Evolutionary conservation across 1,139 yeast species (phyloP).

Genomic region (Magnusiomyces suaveolens): DNA sequence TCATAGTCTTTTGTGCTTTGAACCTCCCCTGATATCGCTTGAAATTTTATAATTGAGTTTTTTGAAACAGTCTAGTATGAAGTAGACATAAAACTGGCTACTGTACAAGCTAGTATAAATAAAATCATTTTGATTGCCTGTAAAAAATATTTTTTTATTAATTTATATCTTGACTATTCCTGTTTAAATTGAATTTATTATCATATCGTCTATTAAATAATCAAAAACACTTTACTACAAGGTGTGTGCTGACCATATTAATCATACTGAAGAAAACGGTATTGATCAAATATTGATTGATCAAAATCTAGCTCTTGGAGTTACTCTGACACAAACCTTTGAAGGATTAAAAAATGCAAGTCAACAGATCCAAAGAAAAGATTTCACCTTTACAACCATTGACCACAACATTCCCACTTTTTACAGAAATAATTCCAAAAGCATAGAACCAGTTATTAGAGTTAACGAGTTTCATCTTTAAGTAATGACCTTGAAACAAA

Average conservation of each 20-base stretch:
- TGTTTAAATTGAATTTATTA: background rate
- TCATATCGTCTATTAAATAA: slow-evolving; percentile 22
- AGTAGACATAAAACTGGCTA: background rate
- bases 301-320: slow-evolving; percentile 95
- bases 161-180: background rate
- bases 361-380: slow-evolving; percentile 79
- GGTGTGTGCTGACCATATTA: slow-evolving; percentile 90
- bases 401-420: slow-evolving; percentile 96
- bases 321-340: slow-evolving; percentile 96
- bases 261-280: slow-evolving; percentile 79
- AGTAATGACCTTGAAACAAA: slow-evolving; percentile 83
- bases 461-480: slow-evolving; percentile 89
- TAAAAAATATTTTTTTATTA: background rate
- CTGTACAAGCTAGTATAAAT: background rate
- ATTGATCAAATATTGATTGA: slow-evolving; percentile 83
- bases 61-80: background rate
- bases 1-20: no score
- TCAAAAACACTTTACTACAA: slow-evolving; percentile 75
- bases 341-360: slow-evolving; percentile 87
- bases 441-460: slow-evolving; percentile 70
- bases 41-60: background rate
- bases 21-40: background rate
- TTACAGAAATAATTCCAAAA: slow-evolving; percentile 65
- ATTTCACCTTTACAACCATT: slow-evolving; percentile 93
- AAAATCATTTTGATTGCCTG: background rate